These are phyloP conservation scores for Zoysia japonica DNA, from an alignment of 176 grass and related monocot genomes.

Conservation along the genomic window DNA sequence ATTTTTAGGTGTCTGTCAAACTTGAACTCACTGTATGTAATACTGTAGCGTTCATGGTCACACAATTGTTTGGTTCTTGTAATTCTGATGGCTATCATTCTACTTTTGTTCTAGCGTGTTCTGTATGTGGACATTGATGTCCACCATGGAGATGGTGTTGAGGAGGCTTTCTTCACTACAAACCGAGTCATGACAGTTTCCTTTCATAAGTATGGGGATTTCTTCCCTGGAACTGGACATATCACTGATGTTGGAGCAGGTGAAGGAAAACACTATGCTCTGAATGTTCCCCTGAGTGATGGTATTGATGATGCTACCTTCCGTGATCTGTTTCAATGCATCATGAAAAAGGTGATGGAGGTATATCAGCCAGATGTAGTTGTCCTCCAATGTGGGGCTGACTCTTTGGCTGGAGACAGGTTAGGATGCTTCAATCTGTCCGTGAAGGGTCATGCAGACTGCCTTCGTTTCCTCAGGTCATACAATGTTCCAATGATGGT, in stretches of 20 bases:
- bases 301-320: slow-evolving; percentile 84
- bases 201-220: slow-evolving; percentile 94
- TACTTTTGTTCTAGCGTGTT: slow-evolving; percentile 67
- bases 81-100: slow-evolving; percentile 31
- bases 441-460: slow-evolving; percentile 84
- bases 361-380: slow-evolving; percentile 85
- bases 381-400: slow-evolving; percentile 89
- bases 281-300: slow-evolving; percentile 88
- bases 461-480: slow-evolving; percentile 82
- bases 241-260: slow-evolving; percentile 64
- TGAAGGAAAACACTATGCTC: slow-evolving; percentile 79
- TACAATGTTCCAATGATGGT: slow-evolving; percentile 93
- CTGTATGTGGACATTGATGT: slow-evolving; percentile 97
- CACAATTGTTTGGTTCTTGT: slow-evolving; percentile 13
- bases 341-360: slow-evolving; percentile 80
- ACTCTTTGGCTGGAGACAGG: slow-evolving; percentile 88
- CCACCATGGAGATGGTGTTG: slow-evolving; percentile 94
- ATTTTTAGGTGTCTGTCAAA: neutral
- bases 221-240: slow-evolving; percentile 90
- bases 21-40: slow-evolving; percentile 1
- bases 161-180: slow-evolving; percentile 94
- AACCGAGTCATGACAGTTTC: slow-evolving; percentile 92
- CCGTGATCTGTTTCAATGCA: slow-evolving; percentile 66
- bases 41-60: slow-evolving; percentile 18
- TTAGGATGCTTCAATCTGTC: slow-evolving; percentile 95